phyloP scores from a whole-genome alignment of 176 grass and related monocot species.

The Microstegium vimineum region DNA sequence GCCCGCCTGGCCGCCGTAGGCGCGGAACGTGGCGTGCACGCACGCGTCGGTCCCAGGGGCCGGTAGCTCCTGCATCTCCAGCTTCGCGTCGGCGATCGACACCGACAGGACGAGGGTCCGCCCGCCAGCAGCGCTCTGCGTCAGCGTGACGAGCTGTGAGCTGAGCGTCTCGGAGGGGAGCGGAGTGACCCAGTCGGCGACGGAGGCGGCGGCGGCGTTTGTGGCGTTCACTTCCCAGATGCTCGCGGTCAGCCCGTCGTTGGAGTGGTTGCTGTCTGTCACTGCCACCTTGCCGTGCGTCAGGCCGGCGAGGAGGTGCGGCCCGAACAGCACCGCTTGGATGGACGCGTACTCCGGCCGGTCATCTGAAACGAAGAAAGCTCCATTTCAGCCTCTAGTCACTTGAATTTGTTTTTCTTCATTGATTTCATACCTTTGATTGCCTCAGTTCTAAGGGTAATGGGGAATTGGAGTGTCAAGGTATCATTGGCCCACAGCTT shows the following conservation, averaged over 20 bases:
- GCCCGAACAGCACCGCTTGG: conserved; percentile 72
- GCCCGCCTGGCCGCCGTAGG: neutral
- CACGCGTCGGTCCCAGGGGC: conserved; percentile 41
- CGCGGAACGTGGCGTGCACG: conserved; percentile 65
- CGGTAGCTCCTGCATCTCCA: conserved; percentile 48
- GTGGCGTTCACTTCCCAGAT: conserved; percentile 60
- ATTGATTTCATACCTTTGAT: conserved; percentile 59
- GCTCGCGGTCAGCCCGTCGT: conserved; percentile 49
- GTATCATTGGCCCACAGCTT: conserved; percentile 60
- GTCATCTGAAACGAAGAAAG: conserved; percentile 44
- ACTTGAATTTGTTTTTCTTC: neutral
- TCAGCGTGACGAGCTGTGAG: conserved; percentile 57
- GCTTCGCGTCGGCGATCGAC: conserved; percentile 45
- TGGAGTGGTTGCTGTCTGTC: conserved; percentile 36
- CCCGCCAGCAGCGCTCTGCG: conserved; percentile 28
- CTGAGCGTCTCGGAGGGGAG: conserved; percentile 42
- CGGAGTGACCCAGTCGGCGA: conserved; percentile 50
- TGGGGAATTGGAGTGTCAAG: conserved; percentile 46
- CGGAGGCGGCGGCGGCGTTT: conserved; percentile 17
- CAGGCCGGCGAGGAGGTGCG: conserved; percentile 73
- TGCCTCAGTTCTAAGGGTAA: conserved; percentile 55
- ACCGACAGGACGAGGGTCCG: conserved; percentile 46
- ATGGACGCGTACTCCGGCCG: conserved; percentile 57
- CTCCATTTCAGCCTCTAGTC: neutral
- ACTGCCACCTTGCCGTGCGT: conserved; percentile 51